These are phyloP conservation scores for Acanthamoeba culbertsoni DNA, from an alignment of 208 protist genomes.

Conservation along the genomic window DNA sequence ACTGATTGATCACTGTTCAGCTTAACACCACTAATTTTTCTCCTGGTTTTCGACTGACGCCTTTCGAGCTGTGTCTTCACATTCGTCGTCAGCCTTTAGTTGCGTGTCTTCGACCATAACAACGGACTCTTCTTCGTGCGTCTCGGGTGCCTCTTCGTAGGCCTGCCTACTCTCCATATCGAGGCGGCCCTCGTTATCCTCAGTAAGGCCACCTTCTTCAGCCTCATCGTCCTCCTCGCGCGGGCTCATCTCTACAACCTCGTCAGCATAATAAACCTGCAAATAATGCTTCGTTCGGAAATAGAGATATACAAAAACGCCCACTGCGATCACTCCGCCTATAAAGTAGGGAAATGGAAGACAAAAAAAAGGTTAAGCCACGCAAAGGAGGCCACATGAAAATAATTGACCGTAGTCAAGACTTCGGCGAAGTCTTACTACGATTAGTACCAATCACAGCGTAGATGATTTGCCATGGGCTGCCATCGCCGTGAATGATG, in stretches of 20 bases:
- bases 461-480: not conserved
- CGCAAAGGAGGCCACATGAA: too few species aligned
- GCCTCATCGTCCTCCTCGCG: not conserved
- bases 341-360: not conserved
- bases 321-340: not conserved
- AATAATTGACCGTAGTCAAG: not conserved
- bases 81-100: too few species aligned
- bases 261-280: not conserved
- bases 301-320: conserved; percentile 41
- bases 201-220: not conserved
- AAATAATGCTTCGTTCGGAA: conserved; percentile 1
- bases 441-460: not conserved
- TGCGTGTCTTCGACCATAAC: too few species aligned
- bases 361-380: too few species aligned
- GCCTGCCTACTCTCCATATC: not conserved
- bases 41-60: too few species aligned
- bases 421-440: not conserved
- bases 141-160: not conserved
- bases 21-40: too few species aligned
- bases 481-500: not conserved
- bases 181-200: not conserved
- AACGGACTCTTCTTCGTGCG: not conserved
- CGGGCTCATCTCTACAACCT: not conserved
- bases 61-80: too few species aligned
- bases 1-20: too few species aligned